phyloP scores from a whole-genome alignment of 1,284 basidiomycete genomes.

The Afroboletus lepidellus region DNA sequence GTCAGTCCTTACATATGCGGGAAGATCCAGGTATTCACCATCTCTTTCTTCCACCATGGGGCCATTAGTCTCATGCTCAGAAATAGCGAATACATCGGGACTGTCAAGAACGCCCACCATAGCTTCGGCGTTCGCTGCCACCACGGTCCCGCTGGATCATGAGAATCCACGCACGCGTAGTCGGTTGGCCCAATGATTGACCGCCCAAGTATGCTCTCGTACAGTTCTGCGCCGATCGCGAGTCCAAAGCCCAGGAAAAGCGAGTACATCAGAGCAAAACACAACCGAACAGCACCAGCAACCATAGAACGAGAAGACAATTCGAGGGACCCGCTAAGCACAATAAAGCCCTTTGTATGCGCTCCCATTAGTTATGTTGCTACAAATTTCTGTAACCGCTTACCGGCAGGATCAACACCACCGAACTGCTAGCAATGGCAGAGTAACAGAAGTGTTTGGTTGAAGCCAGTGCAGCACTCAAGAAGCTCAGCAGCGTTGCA shows the following conservation, averaged over 20 bases:
- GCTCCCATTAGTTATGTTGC: constrained; percentile 1
- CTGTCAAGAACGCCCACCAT: constrained; percentile 76
- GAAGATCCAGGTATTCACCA: constrained; percentile 41
- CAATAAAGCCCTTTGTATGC: constrained; percentile 66
- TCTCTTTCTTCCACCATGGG: constrained; percentile 68
- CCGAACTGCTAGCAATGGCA: constrained; percentile 78
- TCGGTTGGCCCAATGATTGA: constrained; percentile 55
- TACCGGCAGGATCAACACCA: constrained; percentile 86
- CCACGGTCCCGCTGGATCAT: constrained; percentile 55
- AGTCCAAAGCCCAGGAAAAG: constrained; percentile 85
- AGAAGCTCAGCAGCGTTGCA: constrained; percentile 77
- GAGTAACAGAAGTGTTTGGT: constrained; percentile 80
- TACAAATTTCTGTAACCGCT: constrained; percentile 25
- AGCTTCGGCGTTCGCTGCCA: constrained; percentile 55
- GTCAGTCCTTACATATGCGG: not conserved
- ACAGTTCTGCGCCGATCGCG: constrained; percentile 74
- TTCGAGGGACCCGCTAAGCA: constrained; percentile 80
- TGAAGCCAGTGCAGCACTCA: constrained; percentile 76
- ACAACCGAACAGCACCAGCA: constrained; percentile 82
- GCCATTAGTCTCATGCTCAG: constrained; percentile 79
- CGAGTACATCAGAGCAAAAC: constrained; percentile 79
- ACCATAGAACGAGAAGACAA: constrained; percentile 77
- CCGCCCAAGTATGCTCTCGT: constrained; percentile 51
- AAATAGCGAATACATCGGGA: constrained; percentile 75
- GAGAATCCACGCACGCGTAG: constrained; percentile 55